Conservation (phyloP, 2,329 filamentous ascomycete genomes). For the Diaporthe capsici region DNA sequence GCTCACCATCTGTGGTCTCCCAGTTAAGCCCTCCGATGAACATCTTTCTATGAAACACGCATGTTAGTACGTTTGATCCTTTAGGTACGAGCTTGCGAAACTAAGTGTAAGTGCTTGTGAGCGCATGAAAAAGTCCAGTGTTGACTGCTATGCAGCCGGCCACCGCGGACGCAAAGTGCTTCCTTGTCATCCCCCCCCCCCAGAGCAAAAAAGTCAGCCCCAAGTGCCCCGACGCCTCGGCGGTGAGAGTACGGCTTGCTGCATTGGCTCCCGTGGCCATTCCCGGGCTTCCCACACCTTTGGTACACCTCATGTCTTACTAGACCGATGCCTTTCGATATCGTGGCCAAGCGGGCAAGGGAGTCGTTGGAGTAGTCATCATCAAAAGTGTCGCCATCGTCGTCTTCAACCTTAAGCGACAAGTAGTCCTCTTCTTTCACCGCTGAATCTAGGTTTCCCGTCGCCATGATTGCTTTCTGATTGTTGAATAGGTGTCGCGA, state of each 20-base stretch:
- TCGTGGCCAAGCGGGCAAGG: slow-evolving; percentile 11
- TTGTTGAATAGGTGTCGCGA: slow-evolving; percentile 4
- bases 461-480: slow-evolving; percentile 29
- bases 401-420: slow-evolving; percentile 33
- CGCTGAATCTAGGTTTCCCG: slow-evolving; percentile 23
- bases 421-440: slow-evolving; percentile 26
- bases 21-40: slow-evolving; percentile 99
- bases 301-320: slow-evolving; percentile 21
- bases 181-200: slow-evolving; percentile 5
- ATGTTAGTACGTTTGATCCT: slow-evolving; percentile 44
- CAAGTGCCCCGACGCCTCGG: slow-evolving; percentile 6
- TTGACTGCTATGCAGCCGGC: neutral
- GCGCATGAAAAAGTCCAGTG: neutral
- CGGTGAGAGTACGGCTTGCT: slow-evolving; percentile 14
- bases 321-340: slow-evolving; percentile 16
- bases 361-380: slow-evolving; percentile 22
- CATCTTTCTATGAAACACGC: slow-evolving; percentile 83
- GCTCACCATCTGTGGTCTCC: slow-evolving; percentile 98
- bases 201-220: slow-evolving; percentile 1
- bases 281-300: slow-evolving; percentile 6
- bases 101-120: slow-evolving; percentile 35
- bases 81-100: slow-evolving; percentile 6
- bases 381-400: slow-evolving; percentile 22
- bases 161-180: neutral
- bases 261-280: slow-evolving; percentile 7